Conservation (phyloP, 169 alveolate genomes). For the Plasmodium blacklocki region DNA sequence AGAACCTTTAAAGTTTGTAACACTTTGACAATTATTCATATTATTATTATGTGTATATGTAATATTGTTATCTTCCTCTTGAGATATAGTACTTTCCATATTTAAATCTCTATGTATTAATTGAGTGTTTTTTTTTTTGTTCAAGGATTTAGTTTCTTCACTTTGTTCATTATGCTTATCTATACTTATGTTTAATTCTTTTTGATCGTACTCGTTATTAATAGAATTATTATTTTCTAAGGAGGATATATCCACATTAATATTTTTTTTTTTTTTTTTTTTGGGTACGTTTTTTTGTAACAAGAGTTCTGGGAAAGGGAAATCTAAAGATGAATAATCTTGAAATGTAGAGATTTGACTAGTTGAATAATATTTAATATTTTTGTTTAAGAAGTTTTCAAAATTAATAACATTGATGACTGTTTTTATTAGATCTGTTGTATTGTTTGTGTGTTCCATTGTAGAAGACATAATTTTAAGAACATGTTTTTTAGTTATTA, state of each 20-base stretch:
- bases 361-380: conserved; percentile 5
- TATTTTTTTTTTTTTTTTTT: neutral
- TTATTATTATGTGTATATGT: neutral
- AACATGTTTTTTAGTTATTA: conserved; percentile 46
- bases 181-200: neutral
- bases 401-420: conserved; percentile 68
- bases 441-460: conserved; percentile 39
- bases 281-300: neutral
- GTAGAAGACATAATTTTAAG: conserved; percentile 64
- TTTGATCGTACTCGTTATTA: neutral
- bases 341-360: neutral
- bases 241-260: neutral
- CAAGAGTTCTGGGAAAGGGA: conserved; percentile 59
- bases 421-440: conserved; percentile 38
- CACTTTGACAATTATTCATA: neutral
- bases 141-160: neutral
- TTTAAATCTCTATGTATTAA: neutral
- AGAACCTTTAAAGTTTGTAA: conserved; percentile 32
- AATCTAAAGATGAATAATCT: conserved; percentile 25
- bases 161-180: neutral
- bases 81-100: neutral
- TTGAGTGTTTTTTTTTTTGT: neutral
- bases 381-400: conserved; percentile 52
- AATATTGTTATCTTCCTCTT: neutral
- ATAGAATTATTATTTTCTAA: no score